phyloP scores from a whole-genome alignment of 192 early-diverging fungal species.

The Entomortierella chlamydospora region DNA sequence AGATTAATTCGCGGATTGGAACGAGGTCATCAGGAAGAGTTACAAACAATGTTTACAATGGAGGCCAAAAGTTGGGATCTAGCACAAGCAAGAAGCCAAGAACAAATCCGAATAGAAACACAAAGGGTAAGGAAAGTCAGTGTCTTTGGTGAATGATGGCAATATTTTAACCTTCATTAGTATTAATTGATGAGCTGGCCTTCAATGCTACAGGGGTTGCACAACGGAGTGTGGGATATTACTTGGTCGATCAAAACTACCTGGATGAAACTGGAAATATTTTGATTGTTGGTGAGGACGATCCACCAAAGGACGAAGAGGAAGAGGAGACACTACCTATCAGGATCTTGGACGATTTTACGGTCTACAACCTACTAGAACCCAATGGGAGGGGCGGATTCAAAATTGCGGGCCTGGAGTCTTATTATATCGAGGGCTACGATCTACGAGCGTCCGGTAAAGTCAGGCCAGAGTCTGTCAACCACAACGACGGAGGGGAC shows the following conservation, averaged over 20 bases:
- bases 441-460: neutral
- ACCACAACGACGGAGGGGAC: neutral
- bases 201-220: neutral
- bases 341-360: neutral
- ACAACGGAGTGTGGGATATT: neutral
- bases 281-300: neutral
- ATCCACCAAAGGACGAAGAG: neutral
- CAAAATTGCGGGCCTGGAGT: neutral
- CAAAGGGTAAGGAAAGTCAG: neutral
- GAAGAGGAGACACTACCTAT: neutral
- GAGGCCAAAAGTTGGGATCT: neutral
- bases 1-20: too few species aligned
- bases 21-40: too few species aligned
- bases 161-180: too few species aligned
- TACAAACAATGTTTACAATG: too few species aligned
- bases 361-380: neutral
- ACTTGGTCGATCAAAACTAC: neutral
- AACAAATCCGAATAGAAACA: neutral
- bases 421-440: neutral
- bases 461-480: neutral
- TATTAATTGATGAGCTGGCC: too few species aligned
- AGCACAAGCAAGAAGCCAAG: neutral
- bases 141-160: too few species aligned
- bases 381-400: neutral
- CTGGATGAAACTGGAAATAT: neutral